Base-by-base conservation (phyloP, 2,329 filamentous ascomycete genomes). In the Calonectria henricotiae region DNA sequence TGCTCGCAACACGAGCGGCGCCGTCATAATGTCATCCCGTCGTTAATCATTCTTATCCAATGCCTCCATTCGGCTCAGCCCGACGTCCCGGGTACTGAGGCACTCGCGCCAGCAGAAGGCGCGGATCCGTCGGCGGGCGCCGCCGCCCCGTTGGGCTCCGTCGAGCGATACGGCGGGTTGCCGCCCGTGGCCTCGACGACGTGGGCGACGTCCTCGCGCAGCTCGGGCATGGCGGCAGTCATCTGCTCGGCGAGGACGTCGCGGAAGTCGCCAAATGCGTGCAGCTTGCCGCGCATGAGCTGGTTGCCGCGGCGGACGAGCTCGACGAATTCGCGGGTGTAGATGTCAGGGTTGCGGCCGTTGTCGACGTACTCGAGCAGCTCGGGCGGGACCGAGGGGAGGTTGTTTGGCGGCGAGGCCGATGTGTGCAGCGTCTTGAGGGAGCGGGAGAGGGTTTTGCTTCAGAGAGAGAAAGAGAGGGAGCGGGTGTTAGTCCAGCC, bases 241-340 rank as follows among this genome's bases (percentile, higher is more conserved):
- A 91, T 89, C 80, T 91, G 86, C 64, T 84, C 84, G 13, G 90
- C 91, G 2, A 93, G 83, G 27, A 90, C 84, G 81, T 93, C 90
- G 64, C 90, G 83, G 79, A 93, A 92, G 35, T 81, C 76, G 12
- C 80, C 85, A 78, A 92, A 93, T 41, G 90, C 91, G 76, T 82
- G 80, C 81, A 87, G 85, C 84, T 92, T 93, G 66, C 91, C 91
- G 75, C 88, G 86, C 84, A 91, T 87, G 71, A 91, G 83, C 85
- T 93, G 91, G 83, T 93, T 93, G 46, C 88, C 86, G 55, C 90
- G 85, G 65, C 90, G 84, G 27, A 91, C 90, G 63, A 91, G 85
- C 87, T 93, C 91, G 77, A 93, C 90, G 77, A 93, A 93, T 83
- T 93, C 91, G 77, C 91, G 86, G 65, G 91, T 93, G 85, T 93